Conservation (phyloP, 176 grass and related monocot genomes). For the Areca catechu region DNA sequence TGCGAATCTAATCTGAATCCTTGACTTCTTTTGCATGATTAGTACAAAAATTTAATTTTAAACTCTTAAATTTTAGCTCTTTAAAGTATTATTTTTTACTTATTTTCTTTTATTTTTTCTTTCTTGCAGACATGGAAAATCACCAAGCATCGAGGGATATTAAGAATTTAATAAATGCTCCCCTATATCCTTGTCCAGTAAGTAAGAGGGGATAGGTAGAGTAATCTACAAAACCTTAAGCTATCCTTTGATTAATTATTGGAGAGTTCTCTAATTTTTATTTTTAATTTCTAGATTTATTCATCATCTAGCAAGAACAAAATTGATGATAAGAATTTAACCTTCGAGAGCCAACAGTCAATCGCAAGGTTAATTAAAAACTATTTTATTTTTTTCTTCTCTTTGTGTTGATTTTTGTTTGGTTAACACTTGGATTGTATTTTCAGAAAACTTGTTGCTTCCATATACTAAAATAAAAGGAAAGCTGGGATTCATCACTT, state of each 20-base stretch:
- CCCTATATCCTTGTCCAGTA: constrained; percentile 24
- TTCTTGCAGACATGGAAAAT: constrained; percentile 44
- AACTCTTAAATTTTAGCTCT: too few species aligned
- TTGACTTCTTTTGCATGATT: too few species aligned
- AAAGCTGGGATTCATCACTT: too few species aligned
- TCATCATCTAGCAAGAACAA: constrained; percentile 29
- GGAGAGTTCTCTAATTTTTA: constrained; percentile 15
- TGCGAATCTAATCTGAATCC: too few species aligned
- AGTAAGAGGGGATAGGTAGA: constrained; percentile 46
- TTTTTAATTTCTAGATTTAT: background rate
- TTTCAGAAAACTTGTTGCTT: constrained; percentile 49
- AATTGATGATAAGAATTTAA: constrained; percentile 18
- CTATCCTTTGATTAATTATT: constrained; percentile 3
- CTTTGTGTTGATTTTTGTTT: background rate
- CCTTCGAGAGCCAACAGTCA: constrained; percentile 25
- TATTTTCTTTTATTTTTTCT: background rate
- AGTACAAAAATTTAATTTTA: too few species aligned
- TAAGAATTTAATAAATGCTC: constrained; percentile 37
- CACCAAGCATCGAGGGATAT: constrained; percentile 60
- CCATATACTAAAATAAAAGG: background rate
- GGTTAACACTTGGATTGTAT: background rate
- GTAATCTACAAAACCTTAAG: constrained; percentile 33
- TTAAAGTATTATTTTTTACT: too few species aligned
- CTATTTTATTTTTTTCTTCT: background rate
- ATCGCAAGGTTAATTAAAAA: constrained; percentile 49